These are phyloP conservation scores for Apiosordaria backusii DNA, from an alignment of 495 filamentous ascomycete species.

Conservation along the genomic window DNA sequence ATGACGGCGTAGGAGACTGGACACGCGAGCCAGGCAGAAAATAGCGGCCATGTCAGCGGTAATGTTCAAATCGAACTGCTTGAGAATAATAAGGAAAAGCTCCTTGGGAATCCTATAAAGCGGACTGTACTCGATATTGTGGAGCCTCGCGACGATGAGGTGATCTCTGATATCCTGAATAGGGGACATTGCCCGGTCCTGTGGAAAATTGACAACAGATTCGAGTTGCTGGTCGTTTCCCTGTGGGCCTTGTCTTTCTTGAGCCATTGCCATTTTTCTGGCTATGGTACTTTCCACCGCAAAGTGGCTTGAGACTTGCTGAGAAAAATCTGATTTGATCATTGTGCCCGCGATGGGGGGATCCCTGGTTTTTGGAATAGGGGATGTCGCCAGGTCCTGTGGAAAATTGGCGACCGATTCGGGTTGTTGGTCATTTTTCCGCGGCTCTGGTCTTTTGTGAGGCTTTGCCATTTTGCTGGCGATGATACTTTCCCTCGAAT, in stretches of 20 bases:
- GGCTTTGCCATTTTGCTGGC: no score
- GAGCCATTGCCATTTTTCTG: no score
- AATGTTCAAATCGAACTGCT: not conserved
- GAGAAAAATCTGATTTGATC: no score
- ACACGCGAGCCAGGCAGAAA: not conserved
- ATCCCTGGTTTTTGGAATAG: no score
- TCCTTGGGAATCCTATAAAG: not conserved
- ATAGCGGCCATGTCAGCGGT: not conserved
- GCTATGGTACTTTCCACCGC: no score
- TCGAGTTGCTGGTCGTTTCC: not conserved
- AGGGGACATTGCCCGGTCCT: not conserved
- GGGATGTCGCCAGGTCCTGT: not conserved
- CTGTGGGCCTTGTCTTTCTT: no score
- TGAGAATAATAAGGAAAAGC: not conserved
- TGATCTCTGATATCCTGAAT: not conserved
- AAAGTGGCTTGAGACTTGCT: no score
- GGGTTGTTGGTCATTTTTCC: not conserved
- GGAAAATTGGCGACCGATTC: not conserved
- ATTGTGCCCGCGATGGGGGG: no score
- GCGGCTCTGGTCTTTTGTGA: not conserved
- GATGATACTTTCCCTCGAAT: no score
- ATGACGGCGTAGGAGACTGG: not conserved
- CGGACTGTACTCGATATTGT: not conserved
- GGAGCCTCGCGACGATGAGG: not conserved
- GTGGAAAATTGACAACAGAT: not conserved